phyloP scores from a whole-genome alignment of 352 stramenopile species.

The Pythium oligandrum region DNA sequence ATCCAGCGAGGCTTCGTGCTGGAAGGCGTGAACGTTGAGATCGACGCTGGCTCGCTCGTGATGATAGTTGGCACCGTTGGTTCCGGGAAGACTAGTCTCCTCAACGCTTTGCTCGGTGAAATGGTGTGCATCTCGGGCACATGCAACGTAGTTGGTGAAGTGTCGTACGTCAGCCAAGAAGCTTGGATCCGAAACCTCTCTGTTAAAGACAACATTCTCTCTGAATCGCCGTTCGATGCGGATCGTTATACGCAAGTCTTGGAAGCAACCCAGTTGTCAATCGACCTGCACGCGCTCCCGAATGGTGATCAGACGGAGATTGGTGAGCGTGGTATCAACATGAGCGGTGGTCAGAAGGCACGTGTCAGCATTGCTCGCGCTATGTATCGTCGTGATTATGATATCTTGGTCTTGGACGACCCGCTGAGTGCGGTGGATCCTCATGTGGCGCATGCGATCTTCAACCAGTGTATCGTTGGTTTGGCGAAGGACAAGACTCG shows the following conservation, averaged over 20 bases:
- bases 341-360: slow-evolving; percentile 34
- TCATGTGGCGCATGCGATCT: slow-evolving; percentile 37
- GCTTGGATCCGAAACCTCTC: slow-evolving; percentile 35
- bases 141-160: slow-evolving; percentile 18
- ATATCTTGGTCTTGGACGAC: slow-evolving; percentile 42
- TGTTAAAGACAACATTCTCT: slow-evolving; percentile 34
- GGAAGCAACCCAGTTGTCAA: slow-evolving; percentile 44
- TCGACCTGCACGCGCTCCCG: slow-evolving; percentile 64
- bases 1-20: slow-evolving; percentile 22
- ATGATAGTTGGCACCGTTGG: slow-evolving; percentile 45
- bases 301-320: slow-evolving; percentile 72
- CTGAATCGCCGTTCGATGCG: slow-evolving; percentile 23
- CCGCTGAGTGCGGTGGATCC: slow-evolving; percentile 36
- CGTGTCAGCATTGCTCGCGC: slow-evolving; percentile 26
- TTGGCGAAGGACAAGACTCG: slow-evolving; percentile 41
- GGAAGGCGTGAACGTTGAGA: slow-evolving; percentile 44
- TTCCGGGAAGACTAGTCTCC: slow-evolving; percentile 36
- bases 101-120: slow-evolving; percentile 37
- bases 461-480: slow-evolving; percentile 28
- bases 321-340: slow-evolving; percentile 44
- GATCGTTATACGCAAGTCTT: slow-evolving; percentile 34
- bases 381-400: slow-evolving; percentile 26
- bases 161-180: slow-evolving; percentile 33
- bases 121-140: slow-evolving; percentile 23
- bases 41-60: slow-evolving; percentile 44